Evolutionary conservation across 2,329 filamentous ascomycete species (phyloP).

Genomic region (Fusarium fujikuroi): DNA sequence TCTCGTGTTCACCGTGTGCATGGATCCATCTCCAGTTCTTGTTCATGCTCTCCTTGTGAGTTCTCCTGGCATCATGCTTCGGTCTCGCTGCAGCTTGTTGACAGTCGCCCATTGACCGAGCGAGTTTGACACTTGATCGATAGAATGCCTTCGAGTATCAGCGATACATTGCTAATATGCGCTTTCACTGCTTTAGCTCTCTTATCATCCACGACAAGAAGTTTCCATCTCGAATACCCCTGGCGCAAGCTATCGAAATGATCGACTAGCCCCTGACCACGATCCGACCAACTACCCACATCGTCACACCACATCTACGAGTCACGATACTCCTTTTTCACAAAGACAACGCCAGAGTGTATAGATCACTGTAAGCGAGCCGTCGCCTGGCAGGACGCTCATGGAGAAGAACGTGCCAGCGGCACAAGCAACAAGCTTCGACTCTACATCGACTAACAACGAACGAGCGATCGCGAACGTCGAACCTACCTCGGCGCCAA

Average conservation of each 20-base stretch:
- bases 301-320: background rate
- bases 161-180: background rate
- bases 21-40: fast-evolving
- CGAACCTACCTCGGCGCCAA: too few species aligned
- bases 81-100: background rate
- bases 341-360: too few species aligned
- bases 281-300: background rate
- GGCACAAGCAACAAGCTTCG: background rate
- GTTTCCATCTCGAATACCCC: background rate
- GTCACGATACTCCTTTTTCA: too few species aligned
- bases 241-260: background rate
- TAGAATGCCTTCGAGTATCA: background rate
- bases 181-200: fast-evolving
- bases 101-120: background rate
- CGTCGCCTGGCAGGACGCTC: too few species aligned
- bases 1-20: fast-evolving
- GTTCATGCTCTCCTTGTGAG: background rate
- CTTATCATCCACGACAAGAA: background rate
- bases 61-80: fast-evolving
- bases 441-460: background rate
- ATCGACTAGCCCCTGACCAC: background rate
- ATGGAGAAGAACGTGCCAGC: too few species aligned
- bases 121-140: background rate
- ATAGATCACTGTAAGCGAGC: too few species aligned
- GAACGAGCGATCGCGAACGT: background rate